Evolutionary conservation across 2,329 filamentous ascomycete species (phyloP), one percentile per base, ranked within the genome.

Genomic region (Colletotrichum destructivum): DNA sequence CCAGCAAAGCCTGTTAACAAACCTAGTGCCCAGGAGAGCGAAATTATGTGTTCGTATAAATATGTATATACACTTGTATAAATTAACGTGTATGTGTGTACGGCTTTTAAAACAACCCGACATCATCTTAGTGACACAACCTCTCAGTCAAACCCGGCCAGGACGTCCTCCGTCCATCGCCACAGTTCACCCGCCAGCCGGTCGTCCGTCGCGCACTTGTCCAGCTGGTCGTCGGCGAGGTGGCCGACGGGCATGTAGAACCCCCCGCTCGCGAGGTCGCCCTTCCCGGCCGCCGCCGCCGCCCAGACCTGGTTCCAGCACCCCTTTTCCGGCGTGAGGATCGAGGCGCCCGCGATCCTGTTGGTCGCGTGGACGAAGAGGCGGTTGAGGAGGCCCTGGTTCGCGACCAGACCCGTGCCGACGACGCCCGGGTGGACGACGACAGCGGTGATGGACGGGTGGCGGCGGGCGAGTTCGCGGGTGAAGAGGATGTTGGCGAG

Each of bases 81-180:
- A 4, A 26, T 26, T 3, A 1, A 26, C 26, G 4, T 26, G 26
- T 26, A 4, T 4, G 3, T 26, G 26, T 26, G 3, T 26, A 4
- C 26, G 26, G 1, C 26, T 26, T 26, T 26, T 4, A 4, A 26
- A 26, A 4, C 3, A 26, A 26, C 3, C 26, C 3, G 26, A 26
- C 26, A 26, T 26, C 26, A 26, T 4, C 26, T 26, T 26, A 4
- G 3, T 26, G 26, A 35, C 9, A 8, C 16, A 54, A 8, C 7
- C 26, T 12, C 18, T 63, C 46, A 63, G 26, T 69, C 59, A 26
- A 67, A 63, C 21, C 49, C 47, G 1, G 16, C 55, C 66, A 72
- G 40, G 5, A 62, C 76, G 35, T 74, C 73, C 46, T 80, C 75
- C 11, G 82, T 84, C 81, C 82, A 84, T 26, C 79, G 75, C 82